Evolutionary conservation across 768 basidiomycete species (phyloP).

Genomic region (Strobilomyces echinocephalus): DNA sequence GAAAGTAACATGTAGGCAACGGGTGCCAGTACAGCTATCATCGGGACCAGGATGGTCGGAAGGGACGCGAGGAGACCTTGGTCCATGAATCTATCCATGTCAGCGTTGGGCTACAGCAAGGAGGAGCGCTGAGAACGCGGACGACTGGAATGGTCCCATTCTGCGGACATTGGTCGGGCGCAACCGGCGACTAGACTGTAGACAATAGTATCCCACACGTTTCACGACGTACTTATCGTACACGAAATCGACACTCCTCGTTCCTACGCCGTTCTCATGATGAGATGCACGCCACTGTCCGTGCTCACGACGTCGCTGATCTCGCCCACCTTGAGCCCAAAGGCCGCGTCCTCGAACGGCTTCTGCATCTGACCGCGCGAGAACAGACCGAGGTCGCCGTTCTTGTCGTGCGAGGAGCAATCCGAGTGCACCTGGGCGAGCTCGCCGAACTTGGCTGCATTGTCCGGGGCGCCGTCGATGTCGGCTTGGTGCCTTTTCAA

Average conservation of each 20-base stretch:
- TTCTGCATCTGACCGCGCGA: constrained; percentile 91
- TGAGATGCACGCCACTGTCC: constrained; percentile 93
- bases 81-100: constrained; percentile 3
- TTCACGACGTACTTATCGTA: not conserved
- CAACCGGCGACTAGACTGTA: not conserved
- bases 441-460: constrained; percentile 62
- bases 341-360: constrained; percentile 90
- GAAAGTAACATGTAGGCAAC: constrained; percentile 16
- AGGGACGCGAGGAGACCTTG: constrained; percentile 3
- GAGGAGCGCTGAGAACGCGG: not conserved
- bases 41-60: constrained; percentile 9
- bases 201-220: not conserved
- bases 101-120: not conserved
- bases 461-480: constrained; percentile 44
- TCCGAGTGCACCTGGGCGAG: constrained; percentile 79
- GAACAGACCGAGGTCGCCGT: constrained; percentile 89
- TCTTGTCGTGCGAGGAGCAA: constrained; percentile 77
- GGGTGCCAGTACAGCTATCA: constrained; percentile 8
- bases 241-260: not conserved
- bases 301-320: constrained; percentile 82
- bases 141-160: not conserved
- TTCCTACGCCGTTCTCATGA: constrained; percentile 74
- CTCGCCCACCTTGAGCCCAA: constrained; percentile 61
- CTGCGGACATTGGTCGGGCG: not conserved
- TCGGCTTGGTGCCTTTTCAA: constrained; percentile 58